These are phyloP conservation scores for Fusarium cicatricum DNA, from an alignment of 2,329 filamentous ascomycete species.

Conservation along the genomic window DNA sequence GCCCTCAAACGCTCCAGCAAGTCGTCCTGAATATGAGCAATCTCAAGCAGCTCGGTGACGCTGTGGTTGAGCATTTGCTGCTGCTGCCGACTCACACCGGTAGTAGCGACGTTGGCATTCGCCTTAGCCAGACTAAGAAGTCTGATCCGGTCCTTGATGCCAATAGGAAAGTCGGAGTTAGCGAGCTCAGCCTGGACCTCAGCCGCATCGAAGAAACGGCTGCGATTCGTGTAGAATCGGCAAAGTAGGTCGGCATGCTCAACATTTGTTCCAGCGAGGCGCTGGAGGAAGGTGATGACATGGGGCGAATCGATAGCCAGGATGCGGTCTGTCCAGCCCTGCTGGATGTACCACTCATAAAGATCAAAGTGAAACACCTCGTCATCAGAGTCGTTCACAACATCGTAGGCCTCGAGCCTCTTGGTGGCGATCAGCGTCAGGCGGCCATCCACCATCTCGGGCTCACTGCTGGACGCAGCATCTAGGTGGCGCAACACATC, in stretches of 20 bases:
- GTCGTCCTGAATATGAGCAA: conserved; percentile 95
- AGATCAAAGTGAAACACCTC: conserved; percentile 95
- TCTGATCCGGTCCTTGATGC: conserved; percentile 86
- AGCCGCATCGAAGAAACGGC: conserved; percentile 86
- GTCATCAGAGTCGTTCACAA: conserved; percentile 87
- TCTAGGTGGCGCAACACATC: conserved; percentile 83
- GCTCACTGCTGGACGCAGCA: conserved; percentile 70
- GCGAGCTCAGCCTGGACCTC: conserved; percentile 85
- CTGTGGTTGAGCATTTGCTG: conserved; percentile 87
- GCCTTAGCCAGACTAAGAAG: conserved; percentile 91
- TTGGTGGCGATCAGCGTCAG: conserved; percentile 79
- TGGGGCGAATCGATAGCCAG: conserved; percentile 85
- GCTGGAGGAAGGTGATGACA: conserved; percentile 85
- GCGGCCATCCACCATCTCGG: conserved; percentile 79
- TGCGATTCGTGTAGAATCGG: conserved; percentile 87
- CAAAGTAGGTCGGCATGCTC: conserved; percentile 90
- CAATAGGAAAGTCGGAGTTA: conserved; percentile 79
- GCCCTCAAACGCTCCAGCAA: conserved; percentile 78
- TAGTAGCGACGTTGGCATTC: conserved; percentile 85
- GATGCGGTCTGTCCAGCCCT: conserved; percentile 85
- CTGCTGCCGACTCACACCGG: conserved; percentile 78
- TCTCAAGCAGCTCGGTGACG: conserved; percentile 85
- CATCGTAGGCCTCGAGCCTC: conserved; percentile 85
- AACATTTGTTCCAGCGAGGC: conserved; percentile 75
- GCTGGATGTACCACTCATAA: conserved; percentile 96